These are phyloP conservation scores for Colletotrichum tofieldiae DNA, from an alignment of 2,329 filamentous ascomycete species.

Conservation along the genomic window DNA sequence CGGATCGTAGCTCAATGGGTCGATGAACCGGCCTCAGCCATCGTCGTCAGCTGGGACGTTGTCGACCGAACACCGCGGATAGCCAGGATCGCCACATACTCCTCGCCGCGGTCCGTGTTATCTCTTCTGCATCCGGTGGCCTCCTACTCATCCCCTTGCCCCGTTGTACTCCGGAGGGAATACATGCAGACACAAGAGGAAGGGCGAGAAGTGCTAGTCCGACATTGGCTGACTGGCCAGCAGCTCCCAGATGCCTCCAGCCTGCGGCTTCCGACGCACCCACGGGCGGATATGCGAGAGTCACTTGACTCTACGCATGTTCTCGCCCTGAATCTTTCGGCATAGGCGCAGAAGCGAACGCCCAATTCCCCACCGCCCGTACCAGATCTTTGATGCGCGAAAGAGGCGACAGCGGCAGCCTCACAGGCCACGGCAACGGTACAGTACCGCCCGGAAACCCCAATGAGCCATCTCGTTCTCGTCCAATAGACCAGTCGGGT, in stretches of 20 bases:
- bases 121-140: slow-evolving; percentile 1
- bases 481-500: neutral
- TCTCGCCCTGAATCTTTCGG: slow-evolving; percentile 13
- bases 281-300: slow-evolving; percentile 17
- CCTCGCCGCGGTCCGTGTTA: neutral
- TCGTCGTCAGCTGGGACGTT: neutral
- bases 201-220: neutral
- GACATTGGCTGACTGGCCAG: neutral
- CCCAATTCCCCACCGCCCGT: neutral
- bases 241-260: neutral
- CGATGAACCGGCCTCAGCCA: slow-evolving; percentile 10
- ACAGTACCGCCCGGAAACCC: slow-evolving; percentile 18
- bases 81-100: neutral
- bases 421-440: slow-evolving; percentile 7
- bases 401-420: neutral
- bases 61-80: neutral
- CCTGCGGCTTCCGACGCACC: slow-evolving; percentile 4
- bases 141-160: neutral
- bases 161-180: neutral
- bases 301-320: slow-evolving; percentile 37
- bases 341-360: slow-evolving; percentile 30
- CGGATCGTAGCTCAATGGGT: slow-evolving; percentile 16
- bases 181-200: neutral
- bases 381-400: slow-evolving; percentile 10
- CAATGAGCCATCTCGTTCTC: neutral